Base-by-base conservation (phyloP, 2,329 filamentous ascomycete genomes). In the Aureobasidium zeae region DNA sequence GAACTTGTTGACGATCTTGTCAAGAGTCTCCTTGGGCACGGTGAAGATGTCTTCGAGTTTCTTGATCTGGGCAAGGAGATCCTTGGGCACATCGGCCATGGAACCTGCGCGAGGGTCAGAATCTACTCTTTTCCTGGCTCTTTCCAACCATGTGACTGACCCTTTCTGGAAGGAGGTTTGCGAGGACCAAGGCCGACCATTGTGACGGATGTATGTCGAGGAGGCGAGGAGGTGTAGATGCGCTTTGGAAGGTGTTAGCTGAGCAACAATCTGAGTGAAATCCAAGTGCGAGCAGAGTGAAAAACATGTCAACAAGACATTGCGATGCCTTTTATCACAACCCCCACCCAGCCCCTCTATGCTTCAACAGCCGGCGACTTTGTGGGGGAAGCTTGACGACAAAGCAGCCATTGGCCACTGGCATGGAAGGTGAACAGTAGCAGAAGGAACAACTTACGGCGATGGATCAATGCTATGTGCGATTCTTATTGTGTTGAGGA, bases 1-100 rank as follows among this genome's bases (percentile, higher is more conserved):
- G 62, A 98, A 98, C 63, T 94, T 89, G 42, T 84, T 72, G 30
- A 86, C 89, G 58, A 98, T 88, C 52, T 82, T 66, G 75, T 96
- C 96, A 45, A 96, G 77, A 70, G 85, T 94, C 26, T 74, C 66
- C 1, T 74, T 74, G 52, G 83, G 76, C 33, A 96, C 79, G 9
- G 80, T 83, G 66, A 98, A 94, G 43, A 82, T 65, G 46, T 87
- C 75, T 69, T 96, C 91, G 17, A 96, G 74, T 49, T 76, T 73
- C 63, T 84, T 79, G 59, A 96, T 88, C 67, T 95, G 83, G 43
- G 73, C 63, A 61, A 86, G 69, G 52, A 95, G 76, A 65, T 86
- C 80, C 68, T 86, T 83, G 51, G 89, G 88, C 64, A 94, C 76
- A 70, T 95, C 86, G 63, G 81, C 79, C 77, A 91, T 86, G 51